These are phyloP conservation scores for Kwoniella newhampshirensis DNA, from an alignment of 768 basidiomycete species.

Conservation along the genomic window DNA sequence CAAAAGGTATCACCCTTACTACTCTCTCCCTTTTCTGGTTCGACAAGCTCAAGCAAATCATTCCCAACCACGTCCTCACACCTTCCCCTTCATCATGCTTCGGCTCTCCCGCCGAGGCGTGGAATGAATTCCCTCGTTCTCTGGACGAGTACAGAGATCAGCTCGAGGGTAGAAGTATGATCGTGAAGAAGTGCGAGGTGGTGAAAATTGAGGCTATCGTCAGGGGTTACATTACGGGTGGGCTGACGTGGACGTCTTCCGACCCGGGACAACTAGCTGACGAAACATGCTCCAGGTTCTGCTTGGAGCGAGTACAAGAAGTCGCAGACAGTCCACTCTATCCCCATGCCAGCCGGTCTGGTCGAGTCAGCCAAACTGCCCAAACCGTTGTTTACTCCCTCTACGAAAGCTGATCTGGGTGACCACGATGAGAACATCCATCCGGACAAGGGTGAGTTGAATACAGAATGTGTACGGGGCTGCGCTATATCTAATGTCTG, in stretches of 20 bases:
- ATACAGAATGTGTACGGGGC: background rate
- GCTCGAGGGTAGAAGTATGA: constrained; percentile 82
- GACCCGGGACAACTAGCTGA: background rate
- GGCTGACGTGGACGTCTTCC: constrained; percentile 24
- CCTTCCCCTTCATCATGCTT: constrained; percentile 54
- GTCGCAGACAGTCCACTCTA: constrained; percentile 81
- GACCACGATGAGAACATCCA: constrained; percentile 95
- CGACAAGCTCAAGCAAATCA: constrained; percentile 69
- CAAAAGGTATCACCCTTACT: constrained; percentile 87
- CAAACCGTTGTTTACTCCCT: constrained; percentile 87
- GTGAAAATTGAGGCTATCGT: constrained; percentile 94
- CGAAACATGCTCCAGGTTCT: constrained; percentile 64
- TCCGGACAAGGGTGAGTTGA: constrained; percentile 65
- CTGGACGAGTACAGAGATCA: constrained; percentile 71
- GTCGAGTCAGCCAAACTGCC: constrained; percentile 82
- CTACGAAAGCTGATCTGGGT: constrained; percentile 93
- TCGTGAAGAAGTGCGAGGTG: constrained; percentile 83
- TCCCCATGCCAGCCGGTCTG: constrained; percentile 69
- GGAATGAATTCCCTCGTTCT: constrained; percentile 76
- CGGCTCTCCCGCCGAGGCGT: constrained; percentile 31
- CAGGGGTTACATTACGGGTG: constrained; percentile 93
- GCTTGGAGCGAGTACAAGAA: constrained; percentile 94
- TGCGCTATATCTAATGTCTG: background rate
- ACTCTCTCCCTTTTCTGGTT: constrained; percentile 96
- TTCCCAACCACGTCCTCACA: constrained; percentile 87